Evolutionary conservation across 108 stramenopile species (phyloP).

Genomic region (Asterionellopsis glacialis): DNA sequence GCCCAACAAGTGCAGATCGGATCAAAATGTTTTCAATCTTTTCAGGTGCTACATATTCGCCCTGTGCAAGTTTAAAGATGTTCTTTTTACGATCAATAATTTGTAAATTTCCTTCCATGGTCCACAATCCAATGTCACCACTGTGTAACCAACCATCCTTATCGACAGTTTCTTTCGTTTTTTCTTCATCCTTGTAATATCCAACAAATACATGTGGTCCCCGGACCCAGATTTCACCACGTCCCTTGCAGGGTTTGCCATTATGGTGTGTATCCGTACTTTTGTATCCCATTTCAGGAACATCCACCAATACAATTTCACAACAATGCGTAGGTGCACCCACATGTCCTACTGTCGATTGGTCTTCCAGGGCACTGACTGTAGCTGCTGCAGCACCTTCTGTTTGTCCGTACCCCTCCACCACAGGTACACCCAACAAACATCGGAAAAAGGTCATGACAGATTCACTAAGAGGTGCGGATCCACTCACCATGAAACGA

Average conservation of each 20-base stretch:
- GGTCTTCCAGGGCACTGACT: conserved; percentile 60
- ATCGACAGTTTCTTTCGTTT: conserved; percentile 89
- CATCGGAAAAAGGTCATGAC: conserved; percentile 93
- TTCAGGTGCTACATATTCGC: conserved; percentile 93
- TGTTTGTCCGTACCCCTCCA: conserved; percentile 97
- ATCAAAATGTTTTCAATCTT: conserved; percentile 94
- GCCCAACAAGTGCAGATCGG: conserved; percentile 75
- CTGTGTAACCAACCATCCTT: conserved; percentile 94
- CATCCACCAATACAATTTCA: conserved; percentile 87
- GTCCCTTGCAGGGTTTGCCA: conserved; percentile 76
- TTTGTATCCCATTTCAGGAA: conserved; percentile 95
- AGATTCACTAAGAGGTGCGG: conserved; percentile 82
- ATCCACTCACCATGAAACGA: conserved; percentile 85
- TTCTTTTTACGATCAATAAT: conserved; percentile 98
- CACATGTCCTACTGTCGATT: conserved; percentile 88
- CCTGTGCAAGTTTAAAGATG: conserved; percentile 96
- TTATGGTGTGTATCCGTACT: conserved; percentile 78
- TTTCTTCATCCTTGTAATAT: conserved; percentile 95
- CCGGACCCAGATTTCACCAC: conserved; percentile 94
- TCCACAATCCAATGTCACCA: conserved; percentile 98
- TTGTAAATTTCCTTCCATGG: conserved; percentile 80
- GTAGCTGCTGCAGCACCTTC: conserved; percentile 86
- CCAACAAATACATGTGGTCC: conserved; percentile 93
- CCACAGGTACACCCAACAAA: conserved; percentile 84
- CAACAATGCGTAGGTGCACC: conserved; percentile 79